Base-by-base conservation (phyloP, 1,284 basidiomycete species). In the Pisolithus thermaeus region DNA sequence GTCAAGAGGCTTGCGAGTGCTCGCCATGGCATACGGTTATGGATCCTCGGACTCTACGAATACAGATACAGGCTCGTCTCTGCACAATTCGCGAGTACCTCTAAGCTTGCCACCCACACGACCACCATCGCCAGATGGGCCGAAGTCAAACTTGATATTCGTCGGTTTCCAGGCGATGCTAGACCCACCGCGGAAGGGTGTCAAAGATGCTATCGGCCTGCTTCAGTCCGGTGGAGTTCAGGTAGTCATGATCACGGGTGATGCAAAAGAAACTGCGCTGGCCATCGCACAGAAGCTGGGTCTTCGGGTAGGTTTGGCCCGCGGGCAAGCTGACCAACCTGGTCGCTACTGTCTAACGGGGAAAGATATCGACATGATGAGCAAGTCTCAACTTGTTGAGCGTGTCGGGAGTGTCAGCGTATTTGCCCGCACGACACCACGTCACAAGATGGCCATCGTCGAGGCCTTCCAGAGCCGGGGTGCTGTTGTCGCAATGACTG, bases 161-260 rank as follows among this genome's bases (percentile, higher is more conserved):
- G 87, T 82, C 3, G 96, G 95, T 1, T 92, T 97, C 70, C 85
- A 92, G 65, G 94, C 91, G 3, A 98, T 98, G 93, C 77, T 90
- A 54, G 96, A 98, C 67, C 96, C 96, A 3, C 96, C 96, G 0
- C 77, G 96, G 42, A 87, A 87, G 58, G 95, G 94, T 23, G 94
- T 98, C n/a, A 85, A 86, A 2, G 89, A 93, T 59, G 87, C 95
- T 8, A 87, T 98, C 55, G 76, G 76, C 28, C 71, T 87, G 23
- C 74, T 98, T 25, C 90, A 93, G 61, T 72, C 76, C 16, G 93
- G 90, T 16, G 92, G 95, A 7, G 89, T 99, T 36, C 92, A 96
- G 62, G 86, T 98, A 12, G 88, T 98, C 40, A 98, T 99, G 95
- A 97, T 98, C 66, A 98, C 96, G 0, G 96, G 96, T 14, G 96